Evolutionary conservation across 352 stramenopile genomes (phyloP), one percentile per base, ranked within the genome.

Genomic region (Phytopythium chamaehyphon): DNA sequence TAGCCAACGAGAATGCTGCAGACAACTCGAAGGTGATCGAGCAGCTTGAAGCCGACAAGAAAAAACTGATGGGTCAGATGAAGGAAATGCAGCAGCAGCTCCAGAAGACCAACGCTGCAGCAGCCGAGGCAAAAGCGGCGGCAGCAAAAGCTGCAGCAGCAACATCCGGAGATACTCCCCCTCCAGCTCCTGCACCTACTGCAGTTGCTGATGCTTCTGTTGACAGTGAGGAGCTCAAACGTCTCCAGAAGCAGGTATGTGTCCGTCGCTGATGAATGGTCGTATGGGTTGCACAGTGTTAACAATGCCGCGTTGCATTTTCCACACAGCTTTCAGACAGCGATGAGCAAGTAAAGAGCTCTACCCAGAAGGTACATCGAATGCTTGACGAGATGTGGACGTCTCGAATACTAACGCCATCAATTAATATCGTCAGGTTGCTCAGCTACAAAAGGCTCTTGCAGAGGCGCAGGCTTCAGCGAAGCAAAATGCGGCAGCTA

Each of bases 31-130:
- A 50, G 28, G 46, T 7, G 12, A 35, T 52, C 28, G 46, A 42
- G 33, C 46, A 35, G 15, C 24, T 90, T 1, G 73, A 88, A 47
- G 47, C 52, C 0, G 79, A 93, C 36, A 93, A 93, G 31, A 57
- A 54, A 5, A 56, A 63, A 21, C 61, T 91, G 23, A 57, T 74
- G 18, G 69, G 72, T 23, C 71, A 89, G 33, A 28, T 90, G n/a
- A 89, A 89, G 37, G 61, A 75, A 1, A 62, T 72, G 22, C 80
- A 90, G 48, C 66, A 85, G 36, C 76, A 93, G 22, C 26, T 90
- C 6, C 18, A 35, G 9, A 42, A 40, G 18, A 28, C 46, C 8
- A 52, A 73, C 3, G 47, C 58, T 31, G 51, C 52, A 15, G 40
- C 51, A 14, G 55, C 55, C 10, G 54, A 47, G 8, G 28, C 35